These are phyloP conservation scores for Liquidambar formosana DNA, from an alignment of 164 flowering plant genomes.

Conservation along the genomic window DNA sequence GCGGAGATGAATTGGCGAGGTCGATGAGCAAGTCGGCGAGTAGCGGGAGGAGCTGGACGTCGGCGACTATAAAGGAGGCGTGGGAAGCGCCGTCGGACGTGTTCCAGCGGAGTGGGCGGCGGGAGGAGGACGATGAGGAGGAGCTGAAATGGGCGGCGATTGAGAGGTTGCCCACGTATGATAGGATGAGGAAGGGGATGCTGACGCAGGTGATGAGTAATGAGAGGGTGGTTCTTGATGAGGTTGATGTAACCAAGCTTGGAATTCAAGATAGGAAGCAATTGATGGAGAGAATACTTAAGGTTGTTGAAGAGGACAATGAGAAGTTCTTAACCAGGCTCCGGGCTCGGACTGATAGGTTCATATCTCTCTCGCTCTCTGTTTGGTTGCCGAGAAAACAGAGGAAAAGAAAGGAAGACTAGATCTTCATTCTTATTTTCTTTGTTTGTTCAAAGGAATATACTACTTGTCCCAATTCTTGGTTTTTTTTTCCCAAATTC, in stretches of 20 bases:
- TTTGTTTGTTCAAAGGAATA: no score
- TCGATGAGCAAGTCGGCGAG: conserved; percentile 4
- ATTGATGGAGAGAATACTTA: conserved; percentile 36
- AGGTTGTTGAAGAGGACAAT: conserved; percentile 28
- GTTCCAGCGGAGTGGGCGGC: conserved; percentile 19
- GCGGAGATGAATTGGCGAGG: not conserved
- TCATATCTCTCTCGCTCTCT: no score
- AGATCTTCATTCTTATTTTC: no score
- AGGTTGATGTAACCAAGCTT: conserved; percentile 35
- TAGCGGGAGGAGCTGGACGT: conserved; percentile 23
- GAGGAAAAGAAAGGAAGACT: no score
- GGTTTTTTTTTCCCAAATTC: no score
- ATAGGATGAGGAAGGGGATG: conserved; percentile 39
- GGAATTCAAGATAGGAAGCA: conserved; percentile 28
- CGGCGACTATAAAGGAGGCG: conserved; percentile 20
- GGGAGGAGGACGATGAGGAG: conserved; percentile 42
- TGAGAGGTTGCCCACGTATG: conserved; percentile 50
- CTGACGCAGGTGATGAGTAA: conserved; percentile 27
- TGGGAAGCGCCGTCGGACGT: conserved; percentile 22
- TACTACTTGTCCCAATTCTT: no score
- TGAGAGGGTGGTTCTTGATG: conserved; percentile 28
- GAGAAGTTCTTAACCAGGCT: conserved; percentile 29
- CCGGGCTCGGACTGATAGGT: conserved; percentile 25
- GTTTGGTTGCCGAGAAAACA: not conserved
- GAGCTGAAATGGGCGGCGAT: conserved; percentile 54